Evolutionary conservation across 2,329 filamentous ascomycete genomes (phyloP).

Genomic region (Talaromyces amestolkiae): DNA sequence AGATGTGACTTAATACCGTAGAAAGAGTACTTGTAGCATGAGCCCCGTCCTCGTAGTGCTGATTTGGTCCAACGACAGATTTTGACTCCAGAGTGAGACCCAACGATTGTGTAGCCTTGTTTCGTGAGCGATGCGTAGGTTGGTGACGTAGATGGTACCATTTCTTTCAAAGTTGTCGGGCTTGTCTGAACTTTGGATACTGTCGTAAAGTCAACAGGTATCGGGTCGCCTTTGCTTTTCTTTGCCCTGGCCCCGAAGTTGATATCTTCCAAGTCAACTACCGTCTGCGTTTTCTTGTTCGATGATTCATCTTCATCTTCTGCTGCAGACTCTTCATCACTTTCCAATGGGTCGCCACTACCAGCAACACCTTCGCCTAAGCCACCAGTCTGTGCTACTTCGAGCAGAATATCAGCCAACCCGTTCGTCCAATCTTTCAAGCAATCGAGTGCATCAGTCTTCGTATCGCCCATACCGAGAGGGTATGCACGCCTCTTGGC

Average conservation of each 20-base stretch:
- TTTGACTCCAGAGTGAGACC: slow-evolving; percentile 93
- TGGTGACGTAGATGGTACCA: slow-evolving; percentile 88
- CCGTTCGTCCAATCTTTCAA: slow-evolving; percentile 77
- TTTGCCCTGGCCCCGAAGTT: slow-evolving; percentile 38
- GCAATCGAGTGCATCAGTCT: slow-evolving; percentile 64
- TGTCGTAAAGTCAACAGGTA: slow-evolving; percentile 80
- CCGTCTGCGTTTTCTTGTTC: slow-evolving; percentile 38
- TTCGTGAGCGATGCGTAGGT: slow-evolving; percentile 89
- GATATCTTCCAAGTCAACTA: slow-evolving; percentile 84
- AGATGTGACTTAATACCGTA: slow-evolving; percentile 96
- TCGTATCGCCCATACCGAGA: slow-evolving; percentile 82
- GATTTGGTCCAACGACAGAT: slow-evolving; percentile 99
- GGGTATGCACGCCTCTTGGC: slow-evolving; percentile 83
- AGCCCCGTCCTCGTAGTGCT: slow-evolving; percentile 84
- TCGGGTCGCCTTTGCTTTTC: slow-evolving; percentile 36
- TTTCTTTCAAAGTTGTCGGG: slow-evolving; percentile 65
- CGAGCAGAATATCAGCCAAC: slow-evolving; percentile 66
- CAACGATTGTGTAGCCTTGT: slow-evolving; percentile 93
- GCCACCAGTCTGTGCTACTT: slow-evolving; percentile 51
- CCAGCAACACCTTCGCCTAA: slow-evolving; percentile 69
- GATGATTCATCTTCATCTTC: slow-evolving; percentile 54
- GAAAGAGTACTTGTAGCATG: slow-evolving; percentile 97
- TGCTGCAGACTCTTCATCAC: slow-evolving; percentile 65
- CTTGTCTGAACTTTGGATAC: slow-evolving; percentile 40
- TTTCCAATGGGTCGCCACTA: slow-evolving; percentile 80